Conservation (phyloP, 345 rosid species). For the Aethionema arabicum region DNA sequence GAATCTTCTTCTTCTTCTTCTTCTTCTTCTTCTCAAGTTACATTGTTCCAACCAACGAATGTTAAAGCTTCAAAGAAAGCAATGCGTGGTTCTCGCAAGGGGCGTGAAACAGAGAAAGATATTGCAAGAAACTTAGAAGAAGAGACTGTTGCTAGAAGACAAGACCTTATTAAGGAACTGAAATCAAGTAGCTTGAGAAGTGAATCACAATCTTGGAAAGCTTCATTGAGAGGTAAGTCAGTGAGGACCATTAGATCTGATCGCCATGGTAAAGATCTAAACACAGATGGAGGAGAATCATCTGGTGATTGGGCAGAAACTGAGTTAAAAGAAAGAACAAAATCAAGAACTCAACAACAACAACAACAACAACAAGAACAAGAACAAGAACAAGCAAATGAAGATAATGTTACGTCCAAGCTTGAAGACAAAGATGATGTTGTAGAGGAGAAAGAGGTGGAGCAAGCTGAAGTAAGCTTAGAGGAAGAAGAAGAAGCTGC, state of each 20-base stretch:
- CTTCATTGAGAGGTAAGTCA: slow-evolving; percentile 55
- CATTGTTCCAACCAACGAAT: slow-evolving; percentile 17
- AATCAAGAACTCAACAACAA: slow-evolving; percentile 25
- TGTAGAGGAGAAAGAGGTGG: slow-evolving; percentile 31
- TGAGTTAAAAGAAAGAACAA: slow-evolving; percentile 24
- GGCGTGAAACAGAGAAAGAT: slow-evolving; percentile 23
- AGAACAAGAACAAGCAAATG: slow-evolving; percentile 30
- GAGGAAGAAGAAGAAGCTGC: slow-evolving; percentile 42
- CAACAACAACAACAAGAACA: slow-evolving; percentile 11
- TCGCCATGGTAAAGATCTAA: slow-evolving; percentile 30
- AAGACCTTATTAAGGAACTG: slow-evolving; percentile 22
- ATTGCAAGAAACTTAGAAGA: slow-evolving; percentile 21
- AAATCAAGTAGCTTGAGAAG: slow-evolving; percentile 24
- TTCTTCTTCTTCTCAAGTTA: slow-evolving; percentile 7
- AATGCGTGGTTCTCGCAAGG: slow-evolving; percentile 22
- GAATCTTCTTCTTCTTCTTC: slow-evolving; percentile 20
- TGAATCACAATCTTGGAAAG: slow-evolving; percentile 42
- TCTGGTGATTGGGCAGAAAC: slow-evolving; percentile 31
- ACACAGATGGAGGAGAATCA: slow-evolving; percentile 38
- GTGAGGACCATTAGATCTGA: slow-evolving; percentile 61
- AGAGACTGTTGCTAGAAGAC: slow-evolving; percentile 21
- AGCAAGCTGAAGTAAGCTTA: slow-evolving; percentile 31
- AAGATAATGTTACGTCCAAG: slow-evolving; percentile 13
- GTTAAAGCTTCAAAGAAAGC: slow-evolving; percentile 27
- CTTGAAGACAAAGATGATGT: slow-evolving; percentile 7